phyloP scores from a whole-genome alignment of 345 rosid species.

The Aquilaria malaccensis region DNA sequence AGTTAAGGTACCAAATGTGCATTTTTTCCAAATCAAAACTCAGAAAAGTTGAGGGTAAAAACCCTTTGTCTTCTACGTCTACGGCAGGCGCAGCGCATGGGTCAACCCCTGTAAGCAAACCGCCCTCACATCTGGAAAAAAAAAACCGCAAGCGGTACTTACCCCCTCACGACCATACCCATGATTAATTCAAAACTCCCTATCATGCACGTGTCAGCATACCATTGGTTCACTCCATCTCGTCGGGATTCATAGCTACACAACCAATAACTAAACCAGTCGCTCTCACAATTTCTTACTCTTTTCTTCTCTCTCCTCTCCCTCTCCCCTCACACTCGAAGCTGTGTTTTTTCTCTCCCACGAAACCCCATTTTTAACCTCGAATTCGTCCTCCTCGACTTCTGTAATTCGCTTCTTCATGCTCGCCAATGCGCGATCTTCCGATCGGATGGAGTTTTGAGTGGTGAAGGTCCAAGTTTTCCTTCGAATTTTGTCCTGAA shows the following conservation, averaged over 20 bases:
- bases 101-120: too few relatives aligned
- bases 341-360: conserved; percentile 38
- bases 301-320: conserved; percentile 13
- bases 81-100: too few relatives aligned
- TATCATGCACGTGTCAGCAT: conserved; percentile 30
- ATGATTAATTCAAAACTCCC: conserved; percentile 25
- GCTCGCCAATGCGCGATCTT: conserved; percentile 61
- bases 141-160: conserved; percentile 24
- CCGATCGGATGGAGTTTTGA: conserved; percentile 19
- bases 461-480: conserved; percentile 16
- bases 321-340: conserved; percentile 13
- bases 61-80: too few relatives aligned
- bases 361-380: conserved; percentile 31
- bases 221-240: conserved; percentile 23
- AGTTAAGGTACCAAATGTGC: too few relatives aligned
- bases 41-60: too few relatives aligned
- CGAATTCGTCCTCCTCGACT: conserved; percentile 15
- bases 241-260: conserved; percentile 47
- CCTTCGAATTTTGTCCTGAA: conserved; percentile 1
- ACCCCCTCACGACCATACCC: conserved; percentile 6
- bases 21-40: too few relatives aligned
- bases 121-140: background rate
- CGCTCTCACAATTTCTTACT: conserved; percentile 33
- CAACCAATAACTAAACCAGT: conserved; percentile 39
- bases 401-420: conserved; percentile 16